Percentiles rank a stretch among this genome's conserved stretches.
Evolutionary conservation across 1,284 basidiomycete species (phyloP).

Genomic region (Mrakiaceae sp.): DNA sequence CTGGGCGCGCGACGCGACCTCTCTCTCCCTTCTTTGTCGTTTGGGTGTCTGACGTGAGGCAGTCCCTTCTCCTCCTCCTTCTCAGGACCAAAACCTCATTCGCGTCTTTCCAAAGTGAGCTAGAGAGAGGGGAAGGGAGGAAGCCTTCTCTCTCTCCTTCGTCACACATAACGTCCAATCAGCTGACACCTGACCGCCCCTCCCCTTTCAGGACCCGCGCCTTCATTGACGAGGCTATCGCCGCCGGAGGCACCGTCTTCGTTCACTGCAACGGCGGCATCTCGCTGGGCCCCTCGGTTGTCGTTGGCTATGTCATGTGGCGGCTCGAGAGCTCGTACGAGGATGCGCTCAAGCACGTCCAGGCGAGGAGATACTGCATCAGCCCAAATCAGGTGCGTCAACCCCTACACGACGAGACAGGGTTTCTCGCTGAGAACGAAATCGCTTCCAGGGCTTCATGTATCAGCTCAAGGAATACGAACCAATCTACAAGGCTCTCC

Average conservation of each 20-base stretch:
- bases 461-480: conserved; percentile 88
- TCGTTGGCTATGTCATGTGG: conserved; percentile 86
- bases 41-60: neutral
- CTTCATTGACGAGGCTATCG: conserved; percentile 67
- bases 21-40: neutral
- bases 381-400: conserved; percentile 54
- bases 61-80: neutral
- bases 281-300: conserved; percentile 72
- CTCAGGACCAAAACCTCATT: conserved; percentile 69
- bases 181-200: conserved; percentile 11
- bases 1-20: neutral
- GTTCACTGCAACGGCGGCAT: conserved; percentile 91
- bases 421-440: neutral
- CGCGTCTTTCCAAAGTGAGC: conserved; percentile 61
- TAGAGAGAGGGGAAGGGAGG: too few relatives aligned
- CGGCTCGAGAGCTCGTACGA: conserved; percentile 61
- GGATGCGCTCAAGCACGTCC: conserved; percentile 69
- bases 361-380: conserved; percentile 81
- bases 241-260: conserved; percentile 58
- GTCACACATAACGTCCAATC: neutral
- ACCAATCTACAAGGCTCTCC: conserved; percentile 62
- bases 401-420: neutral
- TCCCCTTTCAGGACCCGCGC: conserved; percentile 47
- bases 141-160: conserved; percentile 3
- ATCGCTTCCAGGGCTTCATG: conserved; percentile 47